Base-by-base conservation (phyloP, 768 basidiomycete genomes). In the Trametes cubensis region DNA sequence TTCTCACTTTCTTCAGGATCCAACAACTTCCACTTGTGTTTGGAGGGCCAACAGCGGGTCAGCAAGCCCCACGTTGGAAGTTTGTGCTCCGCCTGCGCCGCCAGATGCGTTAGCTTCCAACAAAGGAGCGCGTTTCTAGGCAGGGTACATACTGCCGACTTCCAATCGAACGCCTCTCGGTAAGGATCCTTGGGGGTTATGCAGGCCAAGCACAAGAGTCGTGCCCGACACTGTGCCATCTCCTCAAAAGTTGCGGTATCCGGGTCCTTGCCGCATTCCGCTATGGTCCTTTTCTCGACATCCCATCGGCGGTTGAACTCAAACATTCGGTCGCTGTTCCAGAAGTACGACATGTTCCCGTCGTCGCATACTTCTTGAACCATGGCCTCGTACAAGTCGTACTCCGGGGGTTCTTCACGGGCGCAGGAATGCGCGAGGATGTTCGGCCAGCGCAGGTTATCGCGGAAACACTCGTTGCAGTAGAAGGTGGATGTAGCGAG, bases 221-320 rank as follows among this genome's bases (percentile, higher is more conserved):
- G 39, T 15, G 40, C 52, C 4, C 18, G 14, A 25, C 40, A 26
- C 23, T 15, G 26, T 23, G 40, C 26, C 52, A 54, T 54, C 3
- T 28, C 52, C 23, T 41, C 40, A 17, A 14, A 42, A 3, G 52
- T 41, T 4, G 28, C 52, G 2, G 21, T 26, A n/a, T 54, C 52
- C 13, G 52, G 52, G 40, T 54, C 40, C 25, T 41, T 39, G 18
- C 52, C 52, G 40, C 52, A 54, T 34, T 14, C 52, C 21, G 23
- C 17, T 14, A 54, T 54, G 14, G 42, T 18, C 8, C 6, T 18
- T 15, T 40, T 39, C 11, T 23, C 28, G 15, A 21, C 7, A 10
- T 38, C 34, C 51, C 38, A 23, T 4, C 38, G 34, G 10, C 1
- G 20, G 38, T n/a, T 40, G 25, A 40, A 38, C 51, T 4, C 8